Evolutionary conservation across 2,329 filamentous ascomycete genomes (phyloP).

Genomic region (Trichoderma sp.): DNA sequence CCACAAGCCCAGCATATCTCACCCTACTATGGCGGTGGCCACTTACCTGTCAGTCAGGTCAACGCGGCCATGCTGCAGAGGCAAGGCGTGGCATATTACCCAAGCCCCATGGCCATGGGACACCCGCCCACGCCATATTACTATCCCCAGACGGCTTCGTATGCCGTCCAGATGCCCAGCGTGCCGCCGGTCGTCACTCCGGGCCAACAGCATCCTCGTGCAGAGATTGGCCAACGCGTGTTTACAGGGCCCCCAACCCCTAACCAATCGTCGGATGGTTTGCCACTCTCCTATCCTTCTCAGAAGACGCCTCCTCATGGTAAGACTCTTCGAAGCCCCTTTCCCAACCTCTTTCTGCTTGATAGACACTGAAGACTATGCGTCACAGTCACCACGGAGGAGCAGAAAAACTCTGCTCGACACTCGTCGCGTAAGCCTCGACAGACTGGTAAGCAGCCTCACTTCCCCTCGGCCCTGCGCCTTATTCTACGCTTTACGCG

Average conservation of each 20-base stretch:
- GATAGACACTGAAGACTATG: neutral
- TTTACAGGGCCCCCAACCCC: conserved; percentile 29
- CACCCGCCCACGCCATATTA: conserved; percentile 50
- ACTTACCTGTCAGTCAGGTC: conserved; percentile 45
- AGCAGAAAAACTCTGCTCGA: conserved; percentile 35
- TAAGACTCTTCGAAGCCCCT: neutral
- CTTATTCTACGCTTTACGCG: neutral
- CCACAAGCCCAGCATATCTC: conserved; percentile 47
- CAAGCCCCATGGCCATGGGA: conserved; percentile 48
- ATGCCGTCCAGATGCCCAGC: conserved; percentile 38
- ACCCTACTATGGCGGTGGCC: conserved; percentile 48
- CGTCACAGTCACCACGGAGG: conserved; percentile 5
- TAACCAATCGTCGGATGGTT: neutral
- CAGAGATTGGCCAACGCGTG: conserved; percentile 34
- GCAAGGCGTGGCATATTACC: conserved; percentile 49
- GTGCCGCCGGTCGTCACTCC: conserved; percentile 41
- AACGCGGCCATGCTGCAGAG: conserved; percentile 42
- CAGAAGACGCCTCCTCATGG: conserved; percentile 7
- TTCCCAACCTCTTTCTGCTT: neutral
- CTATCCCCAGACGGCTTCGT: conserved; percentile 47
- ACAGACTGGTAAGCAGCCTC: conserved; percentile 58
- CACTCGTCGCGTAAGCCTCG: conserved; percentile 49
- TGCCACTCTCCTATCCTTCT: neutral
- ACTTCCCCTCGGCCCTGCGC: neutral
- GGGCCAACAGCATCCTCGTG: conserved; percentile 41